These are phyloP conservation scores for Nemania bipapillata DNA, from an alignment of 2,329 filamentous ascomycete species.

Conservation along the genomic window DNA sequence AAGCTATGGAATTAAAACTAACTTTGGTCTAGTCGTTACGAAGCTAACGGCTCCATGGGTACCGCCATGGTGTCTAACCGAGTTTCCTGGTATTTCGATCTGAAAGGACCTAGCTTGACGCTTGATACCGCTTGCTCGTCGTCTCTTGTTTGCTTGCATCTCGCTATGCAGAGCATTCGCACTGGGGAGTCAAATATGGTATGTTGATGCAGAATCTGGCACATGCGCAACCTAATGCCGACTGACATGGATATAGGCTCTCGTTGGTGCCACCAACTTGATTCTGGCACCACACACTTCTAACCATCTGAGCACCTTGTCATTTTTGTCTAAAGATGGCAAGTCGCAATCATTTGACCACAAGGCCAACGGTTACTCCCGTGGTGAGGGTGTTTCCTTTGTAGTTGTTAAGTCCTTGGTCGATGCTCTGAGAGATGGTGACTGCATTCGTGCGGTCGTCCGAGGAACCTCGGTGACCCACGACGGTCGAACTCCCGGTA, in stretches of 20 bases:
- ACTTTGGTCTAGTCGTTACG: conserved; percentile 40
- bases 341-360: conserved; percentile 49
- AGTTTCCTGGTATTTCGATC: conserved; percentile 54
- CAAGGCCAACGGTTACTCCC: conserved; percentile 52
- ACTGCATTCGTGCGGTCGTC: conserved; percentile 57
- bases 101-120: conserved; percentile 55
- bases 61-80: conserved; percentile 53
- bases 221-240: conserved; percentile 9
- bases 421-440: conserved; percentile 58
- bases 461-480: conserved; percentile 55
- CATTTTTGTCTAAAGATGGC: conserved; percentile 45
- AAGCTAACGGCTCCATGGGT: conserved; percentile 48
- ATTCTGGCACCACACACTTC: conserved; percentile 49
- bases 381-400: conserved; percentile 62
- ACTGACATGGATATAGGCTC: conserved; percentile 40
- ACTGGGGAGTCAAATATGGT: conserved; percentile 51
- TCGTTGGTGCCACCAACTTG: conserved; percentile 47
- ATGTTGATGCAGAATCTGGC: conserved; percentile 14
- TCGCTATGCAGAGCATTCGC: conserved; percentile 54
- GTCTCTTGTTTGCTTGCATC: conserved; percentile 54
- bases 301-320: conserved; percentile 48
- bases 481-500: conserved; percentile 58
- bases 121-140: conserved; percentile 59
- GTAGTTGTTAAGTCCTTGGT: conserved; percentile 61
- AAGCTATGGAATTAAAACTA: conserved; percentile 12